Evolutionary conservation across 2,329 filamentous ascomycete species (phyloP), one percentile per base, ranked within the genome.

Genomic region (Leptographium radiaticola): DNA sequence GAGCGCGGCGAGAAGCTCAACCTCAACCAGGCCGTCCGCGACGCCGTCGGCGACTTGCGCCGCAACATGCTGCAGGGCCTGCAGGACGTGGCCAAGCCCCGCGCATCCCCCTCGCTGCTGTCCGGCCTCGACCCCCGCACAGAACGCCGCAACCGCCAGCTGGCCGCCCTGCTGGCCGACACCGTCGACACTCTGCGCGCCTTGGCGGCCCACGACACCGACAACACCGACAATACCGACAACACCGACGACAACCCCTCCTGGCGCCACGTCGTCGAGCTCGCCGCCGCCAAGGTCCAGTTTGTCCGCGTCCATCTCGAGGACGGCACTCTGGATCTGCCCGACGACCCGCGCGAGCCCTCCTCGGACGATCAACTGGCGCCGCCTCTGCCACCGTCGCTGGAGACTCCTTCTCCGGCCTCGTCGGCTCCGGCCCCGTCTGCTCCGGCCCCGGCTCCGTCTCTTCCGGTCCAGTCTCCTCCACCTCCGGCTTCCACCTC

Each of bases 1-100:
- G 82, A 87, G 61, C 76, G 80, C 36, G 78, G 87, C 52, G 86
- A 90, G 66, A 84, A 81, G 62, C 80, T 89, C 57, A 86, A 86
- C 8, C 84, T 93, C 54, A 89, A 89, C 63, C 84, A 86, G 65
- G 86, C 84, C 0, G 81, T 93, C 8, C 79, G 87, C n/a, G 86
- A 87, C 60, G 87, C 87, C 18, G 78, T 93, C 63, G 84, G 83
- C 10, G 88, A 94, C 67, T 84, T 91, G 50, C 79, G 80, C 56
- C 85, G 86, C 62, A 89, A 89, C 59, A 80, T 90, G 59, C 79
- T 84, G 61, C 80, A 85, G 62, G 77, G 76, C 34, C 73, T 85
- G 36, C 83, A 87, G 58, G 77, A 80, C 54, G 71, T 74, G 71
- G 75, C 36, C 72, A 69, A 34, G 34, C 44, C 12, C 38, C n/a